These are phyloP conservation scores for Trichophyton equinum DNA, from an alignment of 2,329 filamentous ascomycete species.

Conservation along the genomic window DNA sequence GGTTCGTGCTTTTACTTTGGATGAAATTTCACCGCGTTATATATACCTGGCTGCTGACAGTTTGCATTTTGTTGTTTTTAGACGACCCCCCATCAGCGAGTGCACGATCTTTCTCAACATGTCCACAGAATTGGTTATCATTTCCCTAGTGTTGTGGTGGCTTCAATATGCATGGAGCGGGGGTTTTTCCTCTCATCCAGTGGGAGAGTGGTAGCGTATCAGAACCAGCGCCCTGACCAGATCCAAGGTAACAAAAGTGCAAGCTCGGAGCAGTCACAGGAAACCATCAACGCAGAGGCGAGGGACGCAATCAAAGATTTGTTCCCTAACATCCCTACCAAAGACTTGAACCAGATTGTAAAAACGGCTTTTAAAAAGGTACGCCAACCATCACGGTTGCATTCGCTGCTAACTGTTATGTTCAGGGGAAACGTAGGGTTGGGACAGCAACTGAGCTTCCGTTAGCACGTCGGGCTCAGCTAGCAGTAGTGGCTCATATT, in stretches of 20 bases:
- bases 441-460: conserved; percentile 44
- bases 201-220: conserved; percentile 35
- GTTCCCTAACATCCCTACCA: conserved; percentile 50
- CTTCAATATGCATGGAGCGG: conserved; percentile 41
- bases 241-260: conserved; percentile 13
- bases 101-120: conserved; percentile 45
- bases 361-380: conserved; percentile 49
- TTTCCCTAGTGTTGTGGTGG: conserved; percentile 48
- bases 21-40: background rate
- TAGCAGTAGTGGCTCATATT: conserved; percentile 51
- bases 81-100: conserved; percentile 39
- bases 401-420: conserved; percentile 15
- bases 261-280: conserved; percentile 27
- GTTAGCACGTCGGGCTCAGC: conserved; percentile 45
- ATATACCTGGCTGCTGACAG: background rate
- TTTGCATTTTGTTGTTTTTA: conserved; percentile 14
- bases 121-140: conserved; percentile 51
- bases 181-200: conserved; percentile 35
- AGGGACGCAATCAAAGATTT: conserved; percentile 48
- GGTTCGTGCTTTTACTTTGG: conserved; percentile 33
- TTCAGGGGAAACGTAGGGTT: conserved; percentile 44
- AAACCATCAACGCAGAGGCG: conserved; percentile 44
- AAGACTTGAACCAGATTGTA: conserved; percentile 46
- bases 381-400: conserved; percentile 15
- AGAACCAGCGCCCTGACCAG: conserved; percentile 19